These are phyloP conservation scores for Singerocomus rubriflavus DNA, from an alignment of 1,284 basidiomycete species.

Conservation along the genomic window DNA sequence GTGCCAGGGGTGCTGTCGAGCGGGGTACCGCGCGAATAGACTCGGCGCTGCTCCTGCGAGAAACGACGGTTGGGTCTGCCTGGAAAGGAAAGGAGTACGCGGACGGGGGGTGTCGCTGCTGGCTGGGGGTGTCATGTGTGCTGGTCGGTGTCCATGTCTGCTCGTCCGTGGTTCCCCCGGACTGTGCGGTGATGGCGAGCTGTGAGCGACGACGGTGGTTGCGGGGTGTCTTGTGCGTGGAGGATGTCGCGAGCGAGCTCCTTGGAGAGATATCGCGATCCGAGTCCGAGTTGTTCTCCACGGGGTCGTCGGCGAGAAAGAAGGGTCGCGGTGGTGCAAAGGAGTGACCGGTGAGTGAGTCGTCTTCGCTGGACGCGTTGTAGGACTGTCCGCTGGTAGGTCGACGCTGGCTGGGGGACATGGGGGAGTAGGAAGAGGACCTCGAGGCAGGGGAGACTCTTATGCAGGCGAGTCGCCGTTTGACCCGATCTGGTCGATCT, in stretches of 20 bases:
- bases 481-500: constrained; percentile 17
- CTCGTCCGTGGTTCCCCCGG: constrained; percentile 13
- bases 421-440: neutral
- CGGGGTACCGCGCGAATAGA: constrained; percentile 32
- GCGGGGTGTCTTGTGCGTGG: constrained; percentile 19
- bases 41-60: constrained; percentile 35
- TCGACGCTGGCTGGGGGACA: constrained; percentile 15
- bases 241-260: constrained; percentile 13
- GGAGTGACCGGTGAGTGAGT: constrained; percentile 21
- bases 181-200: constrained; percentile 20
- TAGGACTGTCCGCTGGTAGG: constrained; percentile 14
- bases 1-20: constrained; percentile 8
- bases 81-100: constrained; percentile 55
- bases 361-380: constrained; percentile 29
- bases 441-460: no score
- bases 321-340: constrained; percentile 22
- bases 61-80: constrained; percentile 43
- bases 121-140: constrained; percentile 9
- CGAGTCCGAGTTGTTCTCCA: constrained; percentile 27
- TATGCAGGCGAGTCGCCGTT: constrained; percentile 15
- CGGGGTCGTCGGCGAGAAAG: constrained; percentile 21
- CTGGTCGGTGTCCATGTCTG: constrained; percentile 12
- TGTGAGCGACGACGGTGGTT: constrained; percentile 31
- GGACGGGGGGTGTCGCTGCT: constrained; percentile 41
- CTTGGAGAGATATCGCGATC: constrained; percentile 24